Evolutionary conservation across 1,284 basidiomycete species (phyloP), one percentile per base, ranked within the genome.

Genomic region (Sporisorium sorghi): DNA sequence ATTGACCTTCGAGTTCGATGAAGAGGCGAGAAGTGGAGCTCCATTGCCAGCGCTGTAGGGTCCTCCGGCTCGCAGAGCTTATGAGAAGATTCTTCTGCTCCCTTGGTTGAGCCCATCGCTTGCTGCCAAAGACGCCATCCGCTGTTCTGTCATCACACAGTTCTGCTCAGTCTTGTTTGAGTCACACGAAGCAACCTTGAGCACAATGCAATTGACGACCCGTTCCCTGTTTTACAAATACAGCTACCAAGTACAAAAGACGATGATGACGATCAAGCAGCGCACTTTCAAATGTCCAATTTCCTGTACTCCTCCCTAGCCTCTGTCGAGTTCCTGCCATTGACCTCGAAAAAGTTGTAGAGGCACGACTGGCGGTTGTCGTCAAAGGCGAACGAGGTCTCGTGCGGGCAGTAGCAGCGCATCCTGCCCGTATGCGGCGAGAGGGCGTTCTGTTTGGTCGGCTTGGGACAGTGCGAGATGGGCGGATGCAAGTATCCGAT

Each of bases 401-500:
- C 71, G 52, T 69, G 71, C 7, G 71, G 54, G 40, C 71, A 73
- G 35, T 69, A 68, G 58, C 71, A 73, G 9, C 44, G 23, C 21
- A 33, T 23, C 30, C 59, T 58, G n/a, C 59, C 64, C 12, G 58
- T 79, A 58, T 39, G 50, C 40, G 70, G 55, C 17, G 64, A 46
- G 17, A 73, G 17, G 7, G 46, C 42, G 11, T 62, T 63, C 8
- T 19, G 35, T 15, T 28, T 40, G 14, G 52, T 8, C 24, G 40
- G 28, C 32, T 67, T 73, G 19, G 81, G 80, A 47, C 81, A 83
- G 57, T 83, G 80, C 33, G 62, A 56, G 56, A 77, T 73, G 7
- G 80, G 80, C 14, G 66, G 24, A 58, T 83, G 82, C 57, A 66
- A 57, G 62, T 83, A 83, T 17, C 80, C 82, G 33, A 83, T 68